phyloP scores from a whole-genome alignment of 768 basidiomycete genomes.

The Russula sp. region DNA sequence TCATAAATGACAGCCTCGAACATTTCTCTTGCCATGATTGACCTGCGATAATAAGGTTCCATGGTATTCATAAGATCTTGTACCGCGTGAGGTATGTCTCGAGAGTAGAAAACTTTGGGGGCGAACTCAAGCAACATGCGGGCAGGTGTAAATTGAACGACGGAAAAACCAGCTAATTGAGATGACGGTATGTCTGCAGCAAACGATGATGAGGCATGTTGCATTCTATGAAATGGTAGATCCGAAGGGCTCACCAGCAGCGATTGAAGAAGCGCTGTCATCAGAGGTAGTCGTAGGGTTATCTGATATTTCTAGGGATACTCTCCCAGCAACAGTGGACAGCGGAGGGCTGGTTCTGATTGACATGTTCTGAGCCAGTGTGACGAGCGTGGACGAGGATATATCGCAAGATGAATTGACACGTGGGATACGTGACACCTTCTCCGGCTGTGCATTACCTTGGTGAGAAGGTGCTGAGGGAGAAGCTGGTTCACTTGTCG shows the following conservation, averaged over 20 bases:
- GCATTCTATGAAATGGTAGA: background rate
- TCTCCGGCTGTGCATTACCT: background rate
- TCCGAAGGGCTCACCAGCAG: background rate
- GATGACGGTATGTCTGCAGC: background rate
- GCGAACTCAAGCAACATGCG: conserved; percentile 18
- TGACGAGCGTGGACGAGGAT: background rate
- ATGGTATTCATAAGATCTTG: conserved; percentile 62
- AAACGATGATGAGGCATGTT: background rate
- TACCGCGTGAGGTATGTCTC: conserved; percentile 52
- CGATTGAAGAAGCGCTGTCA: background rate
- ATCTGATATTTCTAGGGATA: background rate
- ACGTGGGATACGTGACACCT: background rate
- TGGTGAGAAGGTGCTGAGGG: background rate
- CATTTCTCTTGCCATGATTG: conserved; percentile 41
- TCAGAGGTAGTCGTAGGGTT: background rate
- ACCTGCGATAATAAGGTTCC: conserved; percentile 33
- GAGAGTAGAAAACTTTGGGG: conserved; percentile 30
- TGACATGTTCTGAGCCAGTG: background rate
- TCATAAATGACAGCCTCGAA: conserved; percentile 61
- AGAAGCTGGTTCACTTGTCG: background rate
- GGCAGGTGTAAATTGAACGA: conserved; percentile 16
- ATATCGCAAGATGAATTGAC: background rate
- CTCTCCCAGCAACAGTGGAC: background rate
- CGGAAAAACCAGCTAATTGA: background rate
- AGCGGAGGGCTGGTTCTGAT: background rate